phyloP scores from a whole-genome alignment of 495 filamentous ascomycete species.

The Ascobolus immersus region DNA sequence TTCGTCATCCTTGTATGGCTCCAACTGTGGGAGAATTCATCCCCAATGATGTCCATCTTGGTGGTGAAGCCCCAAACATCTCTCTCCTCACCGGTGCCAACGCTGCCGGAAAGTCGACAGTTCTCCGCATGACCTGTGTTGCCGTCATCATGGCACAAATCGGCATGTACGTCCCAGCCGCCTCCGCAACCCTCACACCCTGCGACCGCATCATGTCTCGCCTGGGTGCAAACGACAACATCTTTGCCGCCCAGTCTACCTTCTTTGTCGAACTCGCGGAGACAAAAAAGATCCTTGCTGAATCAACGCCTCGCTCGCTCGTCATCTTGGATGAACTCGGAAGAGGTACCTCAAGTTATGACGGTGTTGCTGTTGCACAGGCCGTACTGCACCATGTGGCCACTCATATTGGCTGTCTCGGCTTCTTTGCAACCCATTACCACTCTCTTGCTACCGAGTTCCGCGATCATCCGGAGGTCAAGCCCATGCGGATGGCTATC shows the following conservation, averaged over 20 bases:
- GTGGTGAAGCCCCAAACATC: conserved; percentile 56
- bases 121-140: conserved; percentile 88
- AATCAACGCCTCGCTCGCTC: conserved; percentile 80
- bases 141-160: conserved; percentile 98
- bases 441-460: conserved; percentile 84
- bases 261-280: conserved; percentile 97
- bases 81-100: conserved; percentile 89
- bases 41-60: conserved; percentile 77
- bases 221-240: conserved; percentile 94
- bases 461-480: conserved; percentile 60
- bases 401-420: conserved; percentile 71
- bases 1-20: conserved; percentile 84
- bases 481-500: conserved; percentile 72
- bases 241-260: conserved; percentile 90
- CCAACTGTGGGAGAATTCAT: conserved; percentile 83
- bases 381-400: conserved; percentile 88
- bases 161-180: conserved; percentile 72
- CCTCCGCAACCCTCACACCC: conserved; percentile 64
- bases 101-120: conserved; percentile 94
- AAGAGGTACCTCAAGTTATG: conserved; percentile 78
- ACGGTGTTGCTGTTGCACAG: conserved; percentile 89
- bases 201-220: conserved; percentile 97
- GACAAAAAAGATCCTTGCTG: conserved; percentile 91
- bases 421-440: conserved; percentile 97
- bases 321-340: conserved; percentile 97